These are phyloP conservation scores for Diutina siamensis DNA, from an alignment of 1,139 yeast genomes.

Conservation along the genomic window DNA sequence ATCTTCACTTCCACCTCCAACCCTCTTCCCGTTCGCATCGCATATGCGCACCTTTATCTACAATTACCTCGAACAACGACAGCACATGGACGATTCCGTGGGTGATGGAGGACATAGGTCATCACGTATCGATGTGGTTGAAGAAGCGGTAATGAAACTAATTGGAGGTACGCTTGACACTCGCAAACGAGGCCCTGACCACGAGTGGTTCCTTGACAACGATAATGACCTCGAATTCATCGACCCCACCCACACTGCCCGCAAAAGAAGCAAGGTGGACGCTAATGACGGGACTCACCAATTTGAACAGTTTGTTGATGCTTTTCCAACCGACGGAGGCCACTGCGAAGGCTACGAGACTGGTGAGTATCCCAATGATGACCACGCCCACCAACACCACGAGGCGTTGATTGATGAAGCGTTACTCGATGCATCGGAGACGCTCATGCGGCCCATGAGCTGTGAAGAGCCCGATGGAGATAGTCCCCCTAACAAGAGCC, in stretches of 20 bases:
- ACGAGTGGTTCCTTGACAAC: conserved; percentile 7
- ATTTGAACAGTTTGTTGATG: neutral
- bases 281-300: neutral
- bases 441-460: neutral
- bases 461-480: neutral
- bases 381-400: conserved; percentile 15
- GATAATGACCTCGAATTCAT: too few species aligned
- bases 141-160: conserved; percentile 64
- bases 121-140: conserved; percentile 27
- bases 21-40: too few species aligned
- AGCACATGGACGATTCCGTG: neutral
- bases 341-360: neutral
- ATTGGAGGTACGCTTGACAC: conserved; percentile 50
- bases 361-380: neutral
- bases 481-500: neutral
- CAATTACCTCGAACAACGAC: neutral
- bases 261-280: neutral
- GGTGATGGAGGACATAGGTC: neutral
- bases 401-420: conserved; percentile 59
- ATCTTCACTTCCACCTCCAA: too few species aligned
- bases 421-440: conserved; percentile 41
- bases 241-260: conserved; percentile 6
- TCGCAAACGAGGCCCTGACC: neutral
- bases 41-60: too few species aligned
- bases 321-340: conserved; percentile 13